These are phyloP conservation scores for Fusarium heterosporum DNA, from an alignment of 2,329 filamentous ascomycete genomes.

Conservation along the genomic window DNA sequence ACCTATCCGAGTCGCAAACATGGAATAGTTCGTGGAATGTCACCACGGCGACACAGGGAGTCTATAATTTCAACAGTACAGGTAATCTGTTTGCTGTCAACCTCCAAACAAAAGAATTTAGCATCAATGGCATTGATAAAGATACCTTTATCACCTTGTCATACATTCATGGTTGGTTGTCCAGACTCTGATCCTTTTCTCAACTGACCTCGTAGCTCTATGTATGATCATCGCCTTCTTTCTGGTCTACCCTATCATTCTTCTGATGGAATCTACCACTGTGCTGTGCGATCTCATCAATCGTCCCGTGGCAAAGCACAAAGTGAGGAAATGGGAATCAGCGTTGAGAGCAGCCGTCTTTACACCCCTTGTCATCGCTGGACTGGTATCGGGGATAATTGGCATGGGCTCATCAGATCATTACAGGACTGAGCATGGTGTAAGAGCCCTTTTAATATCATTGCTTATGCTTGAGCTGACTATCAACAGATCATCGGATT, in stretches of 20 bases:
- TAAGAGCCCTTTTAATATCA: not conserved
- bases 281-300: conserved; percentile 27
- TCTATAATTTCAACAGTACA: not conserved
- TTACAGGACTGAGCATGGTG: conserved; percentile 18
- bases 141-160: conserved; percentile 5
- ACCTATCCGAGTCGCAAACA: not conserved
- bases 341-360: not conserved
- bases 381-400: not conserved
- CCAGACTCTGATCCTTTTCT: rapidly evolving
- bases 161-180: conserved; percentile 4
- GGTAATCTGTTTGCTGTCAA: conserved; percentile 4
- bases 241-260: conserved; percentile 1
- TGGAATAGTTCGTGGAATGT: not conserved
- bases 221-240: conserved; percentile 17
- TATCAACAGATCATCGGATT: not conserved
- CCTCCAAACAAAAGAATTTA: not conserved
- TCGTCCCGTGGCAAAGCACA: conserved; percentile 11
- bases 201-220: not conserved
- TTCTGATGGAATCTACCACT: conserved; percentile 4
- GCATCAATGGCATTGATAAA: conserved; percentile 12
- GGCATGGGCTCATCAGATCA: conserved; percentile 15
- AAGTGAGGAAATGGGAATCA: conserved; percentile 18
- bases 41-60: not conserved
- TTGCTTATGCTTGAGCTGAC: rapidly evolving
- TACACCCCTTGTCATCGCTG: conserved; percentile 11